Percentiles rank a stretch among this genome's conserved stretches.
phyloP scores from a whole-genome alignment of 331 rosid genomes.

The Phaseolus coccineus region DNA sequence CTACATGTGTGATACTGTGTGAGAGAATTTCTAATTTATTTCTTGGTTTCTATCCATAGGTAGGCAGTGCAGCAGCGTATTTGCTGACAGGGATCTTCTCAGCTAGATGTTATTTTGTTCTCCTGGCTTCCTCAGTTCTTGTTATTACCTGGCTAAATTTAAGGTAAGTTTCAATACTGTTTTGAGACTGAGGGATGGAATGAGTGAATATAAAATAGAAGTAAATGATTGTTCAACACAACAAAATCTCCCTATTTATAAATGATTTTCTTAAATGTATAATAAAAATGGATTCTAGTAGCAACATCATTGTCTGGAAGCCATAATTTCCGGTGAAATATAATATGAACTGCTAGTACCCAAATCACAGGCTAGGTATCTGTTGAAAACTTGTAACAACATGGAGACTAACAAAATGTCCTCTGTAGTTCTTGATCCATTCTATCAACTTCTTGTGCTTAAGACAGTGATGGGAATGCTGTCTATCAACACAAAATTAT shows the following conservation, averaged over 20 bases:
- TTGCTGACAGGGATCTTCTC: constrained; percentile 73
- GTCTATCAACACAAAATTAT: not conserved
- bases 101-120: constrained; percentile 57
- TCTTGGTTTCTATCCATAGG: constrained; percentile 51
- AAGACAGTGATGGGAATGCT: not conserved
- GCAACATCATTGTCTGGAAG: constrained; percentile 1
- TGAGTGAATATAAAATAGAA: constrained; percentile 16
- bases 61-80: constrained; percentile 89
- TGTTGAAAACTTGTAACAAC: not conserved
- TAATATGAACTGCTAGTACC: not conserved
- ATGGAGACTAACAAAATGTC: not conserved
- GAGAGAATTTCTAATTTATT: constrained; percentile 3
- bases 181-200: constrained; percentile 9
- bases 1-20: not conserved
- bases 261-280: not conserved
- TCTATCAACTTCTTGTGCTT: not conserved
- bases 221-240: not conserved
- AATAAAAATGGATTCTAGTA: not conserved
- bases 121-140: constrained; percentile 80
- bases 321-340: constrained; percentile 4
- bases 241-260: not conserved
- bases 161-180: constrained; percentile 56
- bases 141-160: constrained; percentile 92
- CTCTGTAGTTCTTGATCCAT: constrained; percentile 13
- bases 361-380: constrained; percentile 25